Conservation (phyloP, 169 alveolate species). For the Plasmodium sp. region DNA sequence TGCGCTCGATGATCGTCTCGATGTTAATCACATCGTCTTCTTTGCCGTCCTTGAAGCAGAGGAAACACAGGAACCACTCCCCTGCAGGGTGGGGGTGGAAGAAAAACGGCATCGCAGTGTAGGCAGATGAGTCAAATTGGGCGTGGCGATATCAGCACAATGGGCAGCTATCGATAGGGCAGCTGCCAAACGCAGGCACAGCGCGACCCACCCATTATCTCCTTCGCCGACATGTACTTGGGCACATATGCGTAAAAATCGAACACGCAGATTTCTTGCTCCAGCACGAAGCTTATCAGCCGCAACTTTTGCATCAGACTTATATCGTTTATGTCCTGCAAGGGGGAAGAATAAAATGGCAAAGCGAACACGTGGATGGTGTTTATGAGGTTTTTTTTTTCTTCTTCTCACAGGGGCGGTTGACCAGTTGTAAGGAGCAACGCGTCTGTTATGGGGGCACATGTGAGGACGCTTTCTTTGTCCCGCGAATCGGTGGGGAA, state of each 20-base stretch:
- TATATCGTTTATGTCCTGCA: conserved; percentile 64
- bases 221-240: conserved; percentile 70
- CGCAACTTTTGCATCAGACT: conserved; percentile 64
- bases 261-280: conserved; percentile 69
- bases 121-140: neutral
- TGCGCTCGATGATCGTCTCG: conserved; percentile 72
- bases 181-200: neutral
- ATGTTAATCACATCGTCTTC: conserved; percentile 56
- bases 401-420: neutral
- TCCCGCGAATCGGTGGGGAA: neutral
- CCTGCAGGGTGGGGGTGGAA: neutral
- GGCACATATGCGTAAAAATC: conserved; percentile 73
- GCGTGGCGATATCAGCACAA: neutral
- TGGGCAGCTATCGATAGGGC: neutral
- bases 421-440: neutral
- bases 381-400: neutral
- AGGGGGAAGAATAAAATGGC: neutral
- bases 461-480: neutral
- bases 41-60: conserved; percentile 48
- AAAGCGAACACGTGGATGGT: neutral
- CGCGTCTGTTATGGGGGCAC: neutral
- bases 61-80: conserved; percentile 71
- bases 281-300: conserved; percentile 64
- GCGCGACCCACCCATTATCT: conserved; percentile 45
- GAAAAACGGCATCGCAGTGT: neutral